Evolutionary conservation across 768 basidiomycete genomes (phyloP).

Genomic region (Leucocoprinus leucothites): DNA sequence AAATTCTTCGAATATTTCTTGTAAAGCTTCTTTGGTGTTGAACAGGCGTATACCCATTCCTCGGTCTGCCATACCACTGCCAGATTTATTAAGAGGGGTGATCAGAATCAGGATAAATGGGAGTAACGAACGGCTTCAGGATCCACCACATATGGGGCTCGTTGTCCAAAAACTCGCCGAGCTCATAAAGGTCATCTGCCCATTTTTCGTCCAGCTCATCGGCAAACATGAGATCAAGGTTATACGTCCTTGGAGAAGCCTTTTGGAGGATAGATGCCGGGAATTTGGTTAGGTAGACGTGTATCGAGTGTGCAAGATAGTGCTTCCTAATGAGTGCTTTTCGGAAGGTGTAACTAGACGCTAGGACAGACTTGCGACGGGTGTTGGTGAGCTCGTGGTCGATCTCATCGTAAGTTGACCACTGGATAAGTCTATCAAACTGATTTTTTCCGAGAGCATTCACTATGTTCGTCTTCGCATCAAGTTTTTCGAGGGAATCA

Average conservation of each 20-base stretch:
- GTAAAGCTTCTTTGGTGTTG: slow-evolving; percentile 68
- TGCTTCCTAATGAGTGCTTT: slow-evolving; percentile 96
- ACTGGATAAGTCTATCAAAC: slow-evolving; percentile 50
- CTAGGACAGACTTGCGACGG: slow-evolving; percentile 48
- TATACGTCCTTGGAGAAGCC: slow-evolving; percentile 73
- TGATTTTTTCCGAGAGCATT: slow-evolving; percentile 4
- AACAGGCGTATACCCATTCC: slow-evolving; percentile 95
- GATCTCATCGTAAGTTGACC: slow-evolving; percentile 87
- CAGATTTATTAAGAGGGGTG: slow-evolving; percentile 8
- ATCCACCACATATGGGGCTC: slow-evolving; percentile 75
- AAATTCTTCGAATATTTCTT: slow-evolving; percentile 76
- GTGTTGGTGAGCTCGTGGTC: slow-evolving; percentile 70
- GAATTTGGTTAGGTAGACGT: slow-evolving; percentile 70
- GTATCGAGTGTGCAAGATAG: slow-evolving; percentile 75
- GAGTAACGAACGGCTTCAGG: slow-evolving; percentile 68
- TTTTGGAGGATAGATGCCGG: slow-evolving; percentile 50
- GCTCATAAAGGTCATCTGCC: slow-evolving; percentile 90
- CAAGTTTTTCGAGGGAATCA: slow-evolving; percentile 29
- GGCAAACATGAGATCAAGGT: slow-evolving; percentile 81
- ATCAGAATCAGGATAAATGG: slow-evolving; percentile 7
- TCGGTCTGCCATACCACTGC: slow-evolving; percentile 87
- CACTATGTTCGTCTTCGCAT: slow-evolving; percentile 9
- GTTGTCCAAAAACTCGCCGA: slow-evolving; percentile 57
- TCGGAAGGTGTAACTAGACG: slow-evolving; percentile 85
- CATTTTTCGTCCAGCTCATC: slow-evolving; percentile 96